These are phyloP conservation scores for Protomyces arabidopsidicola DNA, from an alignment of 1,139 yeast genomes.

Conservation along the genomic window DNA sequence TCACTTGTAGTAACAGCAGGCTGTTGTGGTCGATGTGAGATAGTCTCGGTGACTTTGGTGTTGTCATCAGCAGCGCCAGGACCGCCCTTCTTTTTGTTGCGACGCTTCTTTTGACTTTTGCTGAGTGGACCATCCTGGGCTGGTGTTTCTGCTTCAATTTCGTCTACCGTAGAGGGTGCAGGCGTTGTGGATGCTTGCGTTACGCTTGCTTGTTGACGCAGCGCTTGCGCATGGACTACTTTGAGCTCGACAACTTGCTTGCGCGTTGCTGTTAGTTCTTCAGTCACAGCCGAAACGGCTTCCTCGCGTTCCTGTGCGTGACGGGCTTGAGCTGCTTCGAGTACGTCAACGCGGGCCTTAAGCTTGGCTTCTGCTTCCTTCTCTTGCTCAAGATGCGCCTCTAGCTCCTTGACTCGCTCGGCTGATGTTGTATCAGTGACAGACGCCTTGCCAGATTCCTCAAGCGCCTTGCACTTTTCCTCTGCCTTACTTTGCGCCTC, in stretches of 20 bases:
- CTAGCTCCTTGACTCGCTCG: background rate
- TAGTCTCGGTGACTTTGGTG: constrained; percentile 8
- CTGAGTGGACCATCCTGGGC: constrained; percentile 26
- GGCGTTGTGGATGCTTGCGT: background rate
- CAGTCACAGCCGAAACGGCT: background rate
- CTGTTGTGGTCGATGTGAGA: background rate
- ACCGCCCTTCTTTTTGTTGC: constrained; percentile 33
- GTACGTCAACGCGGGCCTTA: background rate
- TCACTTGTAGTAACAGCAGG: background rate
- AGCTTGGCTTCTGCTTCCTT: background rate
- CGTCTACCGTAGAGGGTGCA: background rate
- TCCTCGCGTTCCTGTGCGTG: background rate
- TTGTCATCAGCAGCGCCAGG: constrained; percentile 18
- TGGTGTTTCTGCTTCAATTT: constrained; percentile 1
- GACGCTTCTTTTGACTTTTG: constrained; percentile 33
- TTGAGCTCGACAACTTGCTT: constrained; percentile 20
- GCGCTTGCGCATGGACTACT: constrained; percentile 7
- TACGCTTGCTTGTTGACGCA: background rate
- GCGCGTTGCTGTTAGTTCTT: constrained; percentile 6
- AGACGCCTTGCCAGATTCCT: background rate
- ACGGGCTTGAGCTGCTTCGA: background rate
- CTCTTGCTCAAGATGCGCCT: background rate
- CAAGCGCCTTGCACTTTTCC: background rate
- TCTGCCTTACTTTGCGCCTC: background rate
- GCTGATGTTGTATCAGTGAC: background rate